Conservation (phyloP, 345 rosid species). For the Ceriops zippeliana region DNA sequence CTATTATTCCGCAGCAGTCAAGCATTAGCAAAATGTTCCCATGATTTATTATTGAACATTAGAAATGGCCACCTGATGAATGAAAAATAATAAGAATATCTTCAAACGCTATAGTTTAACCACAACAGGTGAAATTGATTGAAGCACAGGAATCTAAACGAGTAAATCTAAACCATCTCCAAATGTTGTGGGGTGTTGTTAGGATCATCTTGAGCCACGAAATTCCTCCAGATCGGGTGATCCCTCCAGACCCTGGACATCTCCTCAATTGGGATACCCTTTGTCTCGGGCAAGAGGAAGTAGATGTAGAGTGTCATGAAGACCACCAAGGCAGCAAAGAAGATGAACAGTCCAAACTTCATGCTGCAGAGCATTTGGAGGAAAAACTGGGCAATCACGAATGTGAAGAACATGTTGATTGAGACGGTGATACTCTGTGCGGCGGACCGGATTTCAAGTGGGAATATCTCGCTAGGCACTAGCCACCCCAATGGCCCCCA, state of each 20-base stretch:
- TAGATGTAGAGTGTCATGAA: conserved; percentile 40
- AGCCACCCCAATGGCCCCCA: conserved; percentile 67
- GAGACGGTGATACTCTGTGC: conserved; percentile 37
- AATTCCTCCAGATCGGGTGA: conserved; percentile 51
- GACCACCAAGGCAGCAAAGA: conserved; percentile 43
- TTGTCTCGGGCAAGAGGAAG: conserved; percentile 48
- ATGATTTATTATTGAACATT: too few relatives aligned
- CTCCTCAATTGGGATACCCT: conserved; percentile 40
- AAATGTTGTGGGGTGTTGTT: too few relatives aligned
- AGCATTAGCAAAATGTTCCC: too few relatives aligned
- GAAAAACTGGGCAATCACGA: conserved; percentile 47
- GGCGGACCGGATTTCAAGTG: conserved; percentile 41
- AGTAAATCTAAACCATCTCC: too few relatives aligned
- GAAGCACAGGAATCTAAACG: too few relatives aligned
- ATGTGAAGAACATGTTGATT: conserved; percentile 51
- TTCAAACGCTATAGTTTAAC: too few relatives aligned
- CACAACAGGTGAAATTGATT: too few relatives aligned
- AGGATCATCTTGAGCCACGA: conserved; percentile 21
- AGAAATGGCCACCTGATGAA: too few relatives aligned
- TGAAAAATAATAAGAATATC: too few relatives aligned
- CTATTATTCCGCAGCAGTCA: too few relatives aligned
- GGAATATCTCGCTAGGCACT: conserved; percentile 56
- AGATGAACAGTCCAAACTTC: conserved; percentile 50
- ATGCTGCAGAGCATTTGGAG: conserved; percentile 45
- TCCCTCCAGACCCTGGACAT: conserved; percentile 41